These are phyloP conservation scores for Aspergillus phoenicis DNA, from an alignment of 2,329 filamentous ascomycete genomes.

Conservation along the genomic window DNA sequence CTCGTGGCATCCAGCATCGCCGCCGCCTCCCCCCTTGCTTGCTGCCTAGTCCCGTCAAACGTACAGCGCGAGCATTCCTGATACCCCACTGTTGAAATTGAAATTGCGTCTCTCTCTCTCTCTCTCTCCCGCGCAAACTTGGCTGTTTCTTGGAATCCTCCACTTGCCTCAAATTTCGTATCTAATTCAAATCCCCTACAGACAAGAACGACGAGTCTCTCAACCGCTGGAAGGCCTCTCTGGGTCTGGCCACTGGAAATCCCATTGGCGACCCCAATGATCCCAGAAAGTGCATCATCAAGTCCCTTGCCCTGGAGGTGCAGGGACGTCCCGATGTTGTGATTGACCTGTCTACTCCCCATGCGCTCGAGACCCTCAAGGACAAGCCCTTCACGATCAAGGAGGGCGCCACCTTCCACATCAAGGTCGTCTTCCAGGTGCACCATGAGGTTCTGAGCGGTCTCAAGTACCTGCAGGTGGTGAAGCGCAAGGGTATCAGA, in stretches of 20 bases:
- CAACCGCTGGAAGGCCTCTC: conserved; percentile 95
- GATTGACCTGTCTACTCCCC: conserved; percentile 78
- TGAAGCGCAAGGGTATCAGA: conserved; percentile 84
- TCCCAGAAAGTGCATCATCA: conserved; percentile 88
- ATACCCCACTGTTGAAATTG: background rate
- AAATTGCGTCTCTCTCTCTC: too few species aligned
- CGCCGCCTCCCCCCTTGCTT: background rate
- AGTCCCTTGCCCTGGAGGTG: conserved; percentile 84
- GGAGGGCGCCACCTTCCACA: conserved; percentile 89
- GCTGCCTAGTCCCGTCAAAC: background rate
- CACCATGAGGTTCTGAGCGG: conserved; percentile 96
- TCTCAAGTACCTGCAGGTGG: conserved; percentile 91
- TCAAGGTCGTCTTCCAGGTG: conserved; percentile 92
- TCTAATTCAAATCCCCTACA: conserved; percentile 30
- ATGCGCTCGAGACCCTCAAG: conserved; percentile 76
- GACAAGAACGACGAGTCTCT: conserved; percentile 85
- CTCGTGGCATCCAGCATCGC: conserved; percentile 13
- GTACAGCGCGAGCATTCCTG: background rate
- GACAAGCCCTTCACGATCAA: conserved; percentile 96
- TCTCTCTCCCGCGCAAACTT: too few species aligned
- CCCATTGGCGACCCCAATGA: conserved; percentile 77
- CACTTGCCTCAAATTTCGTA: conserved; percentile 22
- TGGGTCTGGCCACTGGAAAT: conserved; percentile 75
- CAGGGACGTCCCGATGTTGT: conserved; percentile 80
- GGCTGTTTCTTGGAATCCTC: background rate